A percentile compares a stretch with the other conserved stretches of the same genome.
phyloP scores from a whole-genome alignment of 768 basidiomycete species.

The Amanita rimosa region DNA sequence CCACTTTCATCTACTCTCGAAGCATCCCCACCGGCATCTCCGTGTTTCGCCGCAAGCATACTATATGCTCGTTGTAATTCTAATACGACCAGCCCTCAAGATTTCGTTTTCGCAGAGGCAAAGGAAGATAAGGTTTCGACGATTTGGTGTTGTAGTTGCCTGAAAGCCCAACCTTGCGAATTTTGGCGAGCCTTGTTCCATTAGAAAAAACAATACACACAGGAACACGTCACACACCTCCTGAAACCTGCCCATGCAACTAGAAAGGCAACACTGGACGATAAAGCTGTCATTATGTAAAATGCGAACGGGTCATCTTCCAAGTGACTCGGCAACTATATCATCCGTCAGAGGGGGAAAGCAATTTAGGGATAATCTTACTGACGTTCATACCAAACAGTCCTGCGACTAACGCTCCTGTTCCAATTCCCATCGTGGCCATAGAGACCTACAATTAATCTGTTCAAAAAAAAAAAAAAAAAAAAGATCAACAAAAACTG shows the following conservation, averaged over 20 bases:
- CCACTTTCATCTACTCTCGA: background rate
- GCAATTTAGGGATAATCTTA: constrained; percentile 8
- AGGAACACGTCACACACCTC: constrained; percentile 26
- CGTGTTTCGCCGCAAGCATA: background rate
- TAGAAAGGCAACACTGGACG: constrained; percentile 45
- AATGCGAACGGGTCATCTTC: constrained; percentile 72
- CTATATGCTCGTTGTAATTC: background rate
- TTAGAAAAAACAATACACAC: constrained; percentile 4
- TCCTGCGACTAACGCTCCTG: constrained; percentile 83
- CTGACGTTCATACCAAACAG: constrained; percentile 95
- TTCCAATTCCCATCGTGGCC: constrained; percentile 84
- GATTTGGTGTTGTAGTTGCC: constrained; percentile 18
- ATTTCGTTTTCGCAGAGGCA: constrained; percentile 31
- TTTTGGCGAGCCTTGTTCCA: constrained; percentile 26
- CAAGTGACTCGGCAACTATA: constrained; percentile 61
- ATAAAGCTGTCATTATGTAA: constrained; percentile 46
- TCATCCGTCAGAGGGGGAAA: constrained; percentile 1
- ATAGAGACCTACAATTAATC: constrained; percentile 64
- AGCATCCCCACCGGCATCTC: background rate
- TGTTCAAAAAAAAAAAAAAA: background rate
- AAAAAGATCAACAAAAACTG: background rate
- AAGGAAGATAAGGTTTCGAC: constrained; percentile 30
- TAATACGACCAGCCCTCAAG: constrained; percentile 29
- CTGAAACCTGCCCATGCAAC: constrained; percentile 61
- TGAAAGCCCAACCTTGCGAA: constrained; percentile 36